Conservation (phyloP, 2,329 filamentous ascomycete species). For the Aspergillus proliferans region DNA sequence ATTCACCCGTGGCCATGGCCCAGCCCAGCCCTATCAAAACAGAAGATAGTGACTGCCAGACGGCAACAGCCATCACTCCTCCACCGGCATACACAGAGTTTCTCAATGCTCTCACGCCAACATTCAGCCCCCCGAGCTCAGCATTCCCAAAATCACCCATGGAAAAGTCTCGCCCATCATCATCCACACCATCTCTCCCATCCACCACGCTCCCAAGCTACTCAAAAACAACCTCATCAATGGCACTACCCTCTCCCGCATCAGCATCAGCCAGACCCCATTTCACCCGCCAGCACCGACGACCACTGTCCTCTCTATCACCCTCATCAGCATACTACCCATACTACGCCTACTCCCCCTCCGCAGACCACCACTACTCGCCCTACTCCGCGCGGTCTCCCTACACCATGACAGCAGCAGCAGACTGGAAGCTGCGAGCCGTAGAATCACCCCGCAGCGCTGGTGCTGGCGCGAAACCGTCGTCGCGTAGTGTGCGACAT, state of each 20-base stretch:
- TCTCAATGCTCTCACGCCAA: no score
- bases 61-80: conserved; percentile 74
- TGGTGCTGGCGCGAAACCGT: conserved; percentile 37
- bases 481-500: conserved; percentile 64
- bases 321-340: conserved; percentile 51
- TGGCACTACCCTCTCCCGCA: no score
- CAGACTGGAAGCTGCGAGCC: conserved; percentile 66
- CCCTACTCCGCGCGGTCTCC: conserved; percentile 12
- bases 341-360: conserved; percentile 64
- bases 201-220: neutral
- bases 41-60: conserved; percentile 51
- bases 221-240: no score
- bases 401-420: conserved; percentile 49
- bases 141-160: conserved; percentile 43
- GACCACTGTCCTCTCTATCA: no score
- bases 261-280: no score
- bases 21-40: conserved; percentile 63
- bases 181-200: neutral
- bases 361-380: conserved; percentile 62
- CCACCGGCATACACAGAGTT: conserved; percentile 75
- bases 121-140: conserved; percentile 54
- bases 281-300: no score
- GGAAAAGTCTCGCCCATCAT: conserved; percentile 8
- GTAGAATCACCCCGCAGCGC: conserved; percentile 55
- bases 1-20: conserved; percentile 46